These are phyloP conservation scores for Metarhizium humberi DNA, from an alignment of 2,329 filamentous ascomycete genomes.

Conservation along the genomic window DNA sequence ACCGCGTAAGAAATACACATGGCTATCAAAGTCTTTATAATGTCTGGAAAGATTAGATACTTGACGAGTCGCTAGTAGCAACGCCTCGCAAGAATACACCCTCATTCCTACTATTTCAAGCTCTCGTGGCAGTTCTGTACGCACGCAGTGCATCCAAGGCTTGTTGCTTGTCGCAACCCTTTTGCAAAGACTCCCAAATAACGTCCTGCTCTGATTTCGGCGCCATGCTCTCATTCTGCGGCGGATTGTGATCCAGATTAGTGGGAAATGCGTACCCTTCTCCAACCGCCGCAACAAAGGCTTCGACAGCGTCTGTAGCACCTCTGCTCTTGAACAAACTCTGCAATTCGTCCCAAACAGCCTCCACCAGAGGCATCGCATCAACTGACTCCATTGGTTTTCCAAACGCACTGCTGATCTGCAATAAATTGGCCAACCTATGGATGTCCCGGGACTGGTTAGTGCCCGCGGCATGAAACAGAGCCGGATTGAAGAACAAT, in stretches of 20 bases:
- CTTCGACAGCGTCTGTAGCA: slow-evolving; percentile 30
- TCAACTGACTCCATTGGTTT: slow-evolving; percentile 56
- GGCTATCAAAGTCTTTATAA: too few species aligned
- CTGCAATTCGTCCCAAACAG: slow-evolving; percentile 31
- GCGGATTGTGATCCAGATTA: slow-evolving; percentile 48
- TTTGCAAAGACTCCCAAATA: slow-evolving; percentile 32
- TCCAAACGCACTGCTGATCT: slow-evolving; percentile 52
- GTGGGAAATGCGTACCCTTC: slow-evolving; percentile 56
- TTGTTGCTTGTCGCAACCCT: slow-evolving; percentile 27
- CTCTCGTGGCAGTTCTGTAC: slow-evolving; percentile 14
- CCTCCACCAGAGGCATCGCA: slow-evolving; percentile 34
- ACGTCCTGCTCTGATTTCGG: slow-evolving; percentile 49
- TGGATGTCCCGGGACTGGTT: slow-evolving; percentile 39
- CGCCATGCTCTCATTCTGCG: slow-evolving; percentile 47
- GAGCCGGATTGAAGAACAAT: slow-evolving; percentile 53
- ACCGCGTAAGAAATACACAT: too few species aligned
- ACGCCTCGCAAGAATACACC: too few species aligned
- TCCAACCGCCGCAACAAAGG: slow-evolving; percentile 40
- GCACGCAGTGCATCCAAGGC: slow-evolving; percentile 30
- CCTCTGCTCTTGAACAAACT: slow-evolving; percentile 23
- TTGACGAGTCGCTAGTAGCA: too few species aligned
- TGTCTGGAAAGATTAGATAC: too few species aligned
- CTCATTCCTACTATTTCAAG: slow-evolving; percentile 19
- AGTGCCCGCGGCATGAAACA: slow-evolving; percentile 54
- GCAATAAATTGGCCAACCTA: slow-evolving; percentile 51